Percentiles rank a stretch among this genome's conserved stretches.
phyloP scores from a whole-genome alignment of 257 asterid genomes.

The Jasminum sambac region DNA sequence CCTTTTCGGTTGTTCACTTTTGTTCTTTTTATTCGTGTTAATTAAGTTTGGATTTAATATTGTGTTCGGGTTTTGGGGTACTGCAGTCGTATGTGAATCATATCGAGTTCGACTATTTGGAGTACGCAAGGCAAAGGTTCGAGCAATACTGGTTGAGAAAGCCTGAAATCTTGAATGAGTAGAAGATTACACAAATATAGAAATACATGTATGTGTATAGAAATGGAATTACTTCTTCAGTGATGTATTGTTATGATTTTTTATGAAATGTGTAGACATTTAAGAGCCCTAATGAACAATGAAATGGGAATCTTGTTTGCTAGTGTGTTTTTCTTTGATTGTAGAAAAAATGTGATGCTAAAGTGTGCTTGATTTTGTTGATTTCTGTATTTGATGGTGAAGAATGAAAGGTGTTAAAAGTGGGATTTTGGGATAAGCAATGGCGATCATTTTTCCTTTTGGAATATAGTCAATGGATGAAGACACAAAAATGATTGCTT shows the following conservation, averaged over 20 bases:
- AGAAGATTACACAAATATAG: too few species aligned
- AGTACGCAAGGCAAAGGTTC: constrained; percentile 85
- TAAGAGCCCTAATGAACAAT: background rate
- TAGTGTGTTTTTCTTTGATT: background rate
- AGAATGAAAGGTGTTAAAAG: background rate
- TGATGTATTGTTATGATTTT: background rate
- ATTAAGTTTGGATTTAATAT: background rate
- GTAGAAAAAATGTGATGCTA: background rate
- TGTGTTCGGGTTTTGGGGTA: background rate
- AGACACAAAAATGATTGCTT: too few species aligned
- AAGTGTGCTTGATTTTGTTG: background rate
- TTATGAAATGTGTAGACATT: background rate
- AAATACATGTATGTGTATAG: background rate
- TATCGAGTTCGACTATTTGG: constrained; percentile 78
- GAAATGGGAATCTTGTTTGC: constrained; percentile 1
- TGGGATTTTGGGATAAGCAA: background rate
- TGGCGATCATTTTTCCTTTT: background rate
- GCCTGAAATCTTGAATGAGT: constrained; percentile 30
- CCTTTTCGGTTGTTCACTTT: background rate
- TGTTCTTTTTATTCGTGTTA: background rate
- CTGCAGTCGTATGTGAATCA: constrained; percentile 72
- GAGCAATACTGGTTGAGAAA: constrained; percentile 74
- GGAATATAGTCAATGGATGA: background rate
- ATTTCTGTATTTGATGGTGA: background rate
- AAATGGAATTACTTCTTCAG: background rate